Conservation (phyloP, 108 stramenopile species). For the Cylindrotheca fusiformis region DNA sequence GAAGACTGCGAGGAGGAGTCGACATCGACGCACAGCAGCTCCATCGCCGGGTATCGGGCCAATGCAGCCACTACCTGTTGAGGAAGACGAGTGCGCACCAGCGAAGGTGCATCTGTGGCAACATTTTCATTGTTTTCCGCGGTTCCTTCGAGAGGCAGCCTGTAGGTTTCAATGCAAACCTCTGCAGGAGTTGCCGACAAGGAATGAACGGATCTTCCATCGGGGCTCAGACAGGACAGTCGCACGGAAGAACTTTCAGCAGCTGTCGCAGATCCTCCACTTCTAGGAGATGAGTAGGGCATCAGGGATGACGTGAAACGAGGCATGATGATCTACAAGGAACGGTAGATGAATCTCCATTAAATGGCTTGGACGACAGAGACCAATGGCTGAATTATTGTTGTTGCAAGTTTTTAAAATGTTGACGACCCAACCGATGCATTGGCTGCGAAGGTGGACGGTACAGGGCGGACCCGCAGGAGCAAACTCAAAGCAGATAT, state of each 20-base stretch:
- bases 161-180: constrained; percentile 44
- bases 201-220: constrained; percentile 61
- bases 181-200: constrained; percentile 14
- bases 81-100: constrained; percentile 37
- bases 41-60: constrained; percentile 55
- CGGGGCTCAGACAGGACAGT: constrained; percentile 57
- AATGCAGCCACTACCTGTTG: constrained; percentile 31
- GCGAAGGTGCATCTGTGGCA: constrained; percentile 6
- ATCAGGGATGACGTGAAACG: not conserved
- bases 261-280: not conserved
- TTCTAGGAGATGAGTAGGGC: not conserved
- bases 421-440: too few species aligned
- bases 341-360: too few species aligned
- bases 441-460: too few species aligned
- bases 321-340: too few species aligned
- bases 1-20: constrained; percentile 7
- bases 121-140: constrained; percentile 15
- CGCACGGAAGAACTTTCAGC: constrained; percentile 24
- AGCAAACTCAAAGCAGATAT: too few species aligned
- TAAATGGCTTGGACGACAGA: too few species aligned
- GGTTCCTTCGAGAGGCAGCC: constrained; percentile 46
- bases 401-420: too few species aligned
- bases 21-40: constrained; percentile 61
- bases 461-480: too few species aligned
- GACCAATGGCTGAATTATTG: too few species aligned